Evolutionary conservation across 108 stramenopile species (phyloP).

Genomic region (Epipyxis sp.): DNA sequence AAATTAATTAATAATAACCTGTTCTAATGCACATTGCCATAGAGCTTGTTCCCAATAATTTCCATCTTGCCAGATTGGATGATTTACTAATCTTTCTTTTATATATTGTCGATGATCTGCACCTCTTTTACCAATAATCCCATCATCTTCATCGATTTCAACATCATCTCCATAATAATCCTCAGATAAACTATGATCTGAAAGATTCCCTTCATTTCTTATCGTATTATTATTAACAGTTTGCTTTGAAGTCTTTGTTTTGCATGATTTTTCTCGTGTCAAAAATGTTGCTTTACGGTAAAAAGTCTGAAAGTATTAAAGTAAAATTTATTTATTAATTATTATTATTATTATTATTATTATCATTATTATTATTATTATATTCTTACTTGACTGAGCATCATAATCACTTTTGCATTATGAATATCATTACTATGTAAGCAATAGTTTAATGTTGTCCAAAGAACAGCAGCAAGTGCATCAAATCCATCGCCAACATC

Average conservation of each 20-base stretch:
- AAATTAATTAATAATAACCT: slow-evolving; percentile 6
- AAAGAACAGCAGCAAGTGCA: slow-evolving; percentile 4
- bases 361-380: no score
- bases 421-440: slow-evolving; percentile 10
- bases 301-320: no score
- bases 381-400: slow-evolving; percentile 14
- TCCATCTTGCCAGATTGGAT: slow-evolving; percentile 28
- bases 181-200: no score
- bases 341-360: no score
- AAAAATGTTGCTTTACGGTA: no score
- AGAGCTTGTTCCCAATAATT: slow-evolving; percentile 32
- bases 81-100: slow-evolving; percentile 15
- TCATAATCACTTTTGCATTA: slow-evolving; percentile 26
- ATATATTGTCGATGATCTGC: not conserved
- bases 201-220: no score
- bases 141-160: not conserved
- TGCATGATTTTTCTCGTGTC: no score
- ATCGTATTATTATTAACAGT: no score
- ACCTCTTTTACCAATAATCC: not conserved
- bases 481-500: slow-evolving; percentile 18
- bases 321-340: no score
- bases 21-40: slow-evolving; percentile 33
- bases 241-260: no score
- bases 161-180: not conserved
- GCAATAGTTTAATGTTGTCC: slow-evolving; percentile 4